These are phyloP conservation scores for Pseudovirgaria hyperparasitica DNA, from an alignment of 2,329 filamentous ascomycete genomes.

Conservation along the genomic window DNA sequence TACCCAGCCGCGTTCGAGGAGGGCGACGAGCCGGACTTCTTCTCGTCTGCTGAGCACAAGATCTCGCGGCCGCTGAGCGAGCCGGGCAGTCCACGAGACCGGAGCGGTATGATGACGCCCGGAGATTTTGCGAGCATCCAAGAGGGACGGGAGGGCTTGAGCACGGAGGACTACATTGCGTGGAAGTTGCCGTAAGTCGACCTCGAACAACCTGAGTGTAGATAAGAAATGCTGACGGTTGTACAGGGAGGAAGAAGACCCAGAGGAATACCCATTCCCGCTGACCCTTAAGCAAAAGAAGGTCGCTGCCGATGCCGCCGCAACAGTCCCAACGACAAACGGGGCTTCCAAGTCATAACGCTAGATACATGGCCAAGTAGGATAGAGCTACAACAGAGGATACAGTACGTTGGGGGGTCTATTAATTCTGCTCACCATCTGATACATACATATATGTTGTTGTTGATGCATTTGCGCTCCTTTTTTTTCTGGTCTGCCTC, in stretches of 20 bases:
- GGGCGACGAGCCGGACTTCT: slow-evolving; percentile 75
- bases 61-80: slow-evolving; percentile 89
- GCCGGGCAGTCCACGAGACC: slow-evolving; percentile 81
- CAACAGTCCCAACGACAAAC: slow-evolving; percentile 19
- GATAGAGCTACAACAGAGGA: too few relatives aligned
- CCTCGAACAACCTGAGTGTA: not conserved
- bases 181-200: slow-evolving; percentile 91
- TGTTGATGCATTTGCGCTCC: too few relatives aligned
- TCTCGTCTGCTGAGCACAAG: slow-evolving; percentile 87
- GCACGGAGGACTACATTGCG: slow-evolving; percentile 92
- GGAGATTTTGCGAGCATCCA: slow-evolving; percentile 95
- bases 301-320: slow-evolving; percentile 17
- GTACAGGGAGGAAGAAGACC: slow-evolving; percentile 79
- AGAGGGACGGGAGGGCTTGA: slow-evolving; percentile 84
- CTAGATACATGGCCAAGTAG: too few relatives aligned
- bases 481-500: too few relatives aligned
- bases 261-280: slow-evolving; percentile 62
- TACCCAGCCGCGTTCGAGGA: slow-evolving; percentile 76
- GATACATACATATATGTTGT: too few relatives aligned
- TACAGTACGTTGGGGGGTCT: too few relatives aligned
- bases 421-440: too few relatives aligned
- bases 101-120: slow-evolving; percentile 96
- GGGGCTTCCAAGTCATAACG: slow-evolving; percentile 8
- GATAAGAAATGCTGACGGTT: slow-evolving; percentile 15
- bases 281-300: slow-evolving; percentile 47